Conservation (phyloP, 345 rosid species). For the Eucalyptus regnans region DNA sequence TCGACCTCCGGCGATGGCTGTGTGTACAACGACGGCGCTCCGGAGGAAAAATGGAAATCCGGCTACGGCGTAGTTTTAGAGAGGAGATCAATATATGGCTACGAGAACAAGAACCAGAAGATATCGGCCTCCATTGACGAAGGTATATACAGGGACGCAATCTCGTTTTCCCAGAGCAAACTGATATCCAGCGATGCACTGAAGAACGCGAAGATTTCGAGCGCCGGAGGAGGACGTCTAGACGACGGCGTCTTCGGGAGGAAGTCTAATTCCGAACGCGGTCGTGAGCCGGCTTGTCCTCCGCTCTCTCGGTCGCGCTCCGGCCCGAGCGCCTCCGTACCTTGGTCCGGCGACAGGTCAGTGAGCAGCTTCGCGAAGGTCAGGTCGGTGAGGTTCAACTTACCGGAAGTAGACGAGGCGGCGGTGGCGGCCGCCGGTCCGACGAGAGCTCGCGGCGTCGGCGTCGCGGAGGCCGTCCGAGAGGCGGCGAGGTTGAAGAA, state of each 20-base stretch:
- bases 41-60: not conserved
- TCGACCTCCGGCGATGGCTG: not conserved
- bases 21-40: not conserved
- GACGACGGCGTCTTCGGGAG: not conserved
- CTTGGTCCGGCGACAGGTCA: constrained; percentile 29
- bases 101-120: not conserved
- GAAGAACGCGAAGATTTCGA: not conserved
- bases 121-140: not conserved
- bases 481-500: constrained; percentile 36
- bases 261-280: constrained; percentile 8
- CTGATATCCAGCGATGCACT: not conserved
- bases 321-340: constrained; percentile 57
- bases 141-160: not conserved
- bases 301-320: constrained; percentile 33
- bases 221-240: not conserved
- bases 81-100: not conserved
- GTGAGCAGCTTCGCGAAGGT: constrained; percentile 23
- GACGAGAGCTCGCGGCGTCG: constrained; percentile 31
- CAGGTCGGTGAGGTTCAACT: constrained; percentile 59
- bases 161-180: not conserved
- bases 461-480: constrained; percentile 42
- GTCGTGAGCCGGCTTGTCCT: constrained; percentile 31
- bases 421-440: not conserved
- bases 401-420: not conserved
- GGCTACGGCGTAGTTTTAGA: not conserved